These are phyloP conservation scores for Silene coronaria DNA, from an alignment of 179 eudicot genomes.

Conservation along the genomic window DNA sequence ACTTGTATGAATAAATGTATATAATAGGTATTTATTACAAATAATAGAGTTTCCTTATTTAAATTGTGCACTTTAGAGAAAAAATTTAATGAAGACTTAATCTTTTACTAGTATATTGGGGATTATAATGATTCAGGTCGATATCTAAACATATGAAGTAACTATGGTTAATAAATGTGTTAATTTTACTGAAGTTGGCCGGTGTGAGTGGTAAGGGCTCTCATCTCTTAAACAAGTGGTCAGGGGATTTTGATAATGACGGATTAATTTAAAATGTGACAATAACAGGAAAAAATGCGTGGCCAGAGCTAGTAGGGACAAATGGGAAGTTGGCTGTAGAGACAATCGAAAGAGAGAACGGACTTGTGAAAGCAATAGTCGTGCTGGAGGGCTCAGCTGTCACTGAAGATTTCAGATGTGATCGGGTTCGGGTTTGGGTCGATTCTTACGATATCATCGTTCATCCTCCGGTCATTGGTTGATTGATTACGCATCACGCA, in stretches of 20 bases:
- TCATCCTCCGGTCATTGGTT: constrained; percentile 21
- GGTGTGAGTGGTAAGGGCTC: no score
- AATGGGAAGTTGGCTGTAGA: constrained; percentile 18
- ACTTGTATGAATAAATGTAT: no score
- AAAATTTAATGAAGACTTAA: no score
- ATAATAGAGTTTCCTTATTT: no score
- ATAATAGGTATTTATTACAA: no score
- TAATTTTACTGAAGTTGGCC: no score
- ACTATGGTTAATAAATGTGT: no score
- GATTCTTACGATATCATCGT: constrained; percentile 5
- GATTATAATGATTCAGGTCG: no score
- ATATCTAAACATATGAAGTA: no score
- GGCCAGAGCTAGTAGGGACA: constrained; percentile 28
- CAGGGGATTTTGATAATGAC: not conserved
- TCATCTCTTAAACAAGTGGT: no score
- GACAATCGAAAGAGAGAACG: constrained; percentile 24
- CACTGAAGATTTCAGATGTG: constrained; percentile 23
- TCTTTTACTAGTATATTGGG: no score
- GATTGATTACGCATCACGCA: not conserved
- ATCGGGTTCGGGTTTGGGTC: constrained; percentile 32
- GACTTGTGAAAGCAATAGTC: constrained; percentile 21
- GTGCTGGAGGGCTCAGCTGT: constrained; percentile 23
- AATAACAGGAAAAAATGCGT: constrained; percentile 21
- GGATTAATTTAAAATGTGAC: not conserved
- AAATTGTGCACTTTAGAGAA: no score